phyloP scores from a whole-genome alignment of 768 basidiomycete species.

The Boletus rufocinnamomeus region DNA sequence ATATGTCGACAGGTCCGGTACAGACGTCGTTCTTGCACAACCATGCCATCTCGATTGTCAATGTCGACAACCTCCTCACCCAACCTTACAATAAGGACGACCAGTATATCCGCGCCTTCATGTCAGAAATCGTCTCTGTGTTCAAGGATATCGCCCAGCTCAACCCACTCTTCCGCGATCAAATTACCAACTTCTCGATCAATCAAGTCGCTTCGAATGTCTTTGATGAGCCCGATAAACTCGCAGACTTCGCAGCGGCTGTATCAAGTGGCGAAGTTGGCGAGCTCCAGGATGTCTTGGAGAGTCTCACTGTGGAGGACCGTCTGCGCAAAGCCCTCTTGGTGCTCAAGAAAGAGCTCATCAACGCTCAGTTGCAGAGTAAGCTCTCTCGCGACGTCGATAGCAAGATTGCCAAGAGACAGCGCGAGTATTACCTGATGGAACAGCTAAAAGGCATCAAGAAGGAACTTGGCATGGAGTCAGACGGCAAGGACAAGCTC shows the following conservation, averaged over 20 bases:
- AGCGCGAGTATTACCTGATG: conserved; percentile 94
- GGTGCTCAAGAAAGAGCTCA: conserved; percentile 96
- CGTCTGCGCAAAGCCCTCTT: conserved; percentile 86
- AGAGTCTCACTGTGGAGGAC: conserved; percentile 83
- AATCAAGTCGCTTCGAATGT: conserved; percentile 90
- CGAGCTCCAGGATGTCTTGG: conserved; percentile 93
- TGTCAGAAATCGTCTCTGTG: conserved; percentile 93
- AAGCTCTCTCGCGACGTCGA: conserved; percentile 94
- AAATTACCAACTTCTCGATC: conserved; percentile 95
- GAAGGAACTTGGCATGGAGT: conserved; percentile 94
- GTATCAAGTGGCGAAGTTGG: conserved; percentile 90
- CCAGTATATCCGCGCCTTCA: conserved; percentile 94
- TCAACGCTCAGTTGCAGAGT: conserved; percentile 92
- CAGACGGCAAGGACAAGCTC: conserved; percentile 91
- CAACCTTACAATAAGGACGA: conserved; percentile 89
- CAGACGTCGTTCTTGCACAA: conserved; percentile 86
- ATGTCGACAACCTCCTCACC: conserved; percentile 79
- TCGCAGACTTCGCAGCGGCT: conserved; percentile 96
- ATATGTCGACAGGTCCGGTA: conserved; percentile 48
- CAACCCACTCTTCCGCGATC: conserved; percentile 97
- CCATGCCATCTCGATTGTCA: conserved; percentile 83
- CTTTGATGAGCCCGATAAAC: conserved; percentile 96
- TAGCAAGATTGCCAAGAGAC: conserved; percentile 90
- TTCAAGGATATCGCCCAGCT: conserved; percentile 99
- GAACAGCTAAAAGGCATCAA: conserved; percentile 96